These are phyloP conservation scores for Pulveroboletus sp. DNA, from an alignment of 768 basidiomycete species.

Conservation along the genomic window DNA sequence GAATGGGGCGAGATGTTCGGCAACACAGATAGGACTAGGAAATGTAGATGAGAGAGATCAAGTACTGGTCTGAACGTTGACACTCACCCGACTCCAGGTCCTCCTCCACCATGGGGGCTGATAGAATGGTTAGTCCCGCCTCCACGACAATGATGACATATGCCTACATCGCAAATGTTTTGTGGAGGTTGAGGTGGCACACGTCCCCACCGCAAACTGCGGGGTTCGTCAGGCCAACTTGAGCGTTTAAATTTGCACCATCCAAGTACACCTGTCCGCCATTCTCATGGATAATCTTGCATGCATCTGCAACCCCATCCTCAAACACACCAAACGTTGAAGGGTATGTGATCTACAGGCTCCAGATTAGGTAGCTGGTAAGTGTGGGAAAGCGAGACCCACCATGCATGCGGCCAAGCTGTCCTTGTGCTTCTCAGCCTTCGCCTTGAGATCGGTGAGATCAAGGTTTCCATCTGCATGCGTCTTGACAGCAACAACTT, in stretches of 20 bases:
- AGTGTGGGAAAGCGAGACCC: slow-evolving; percentile 18
- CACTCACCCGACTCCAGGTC: slow-evolving; percentile 86
- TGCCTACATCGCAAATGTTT: slow-evolving; percentile 90
- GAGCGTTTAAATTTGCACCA: slow-evolving; percentile 90
- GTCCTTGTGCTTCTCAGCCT: slow-evolving; percentile 89
- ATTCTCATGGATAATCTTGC: slow-evolving; percentile 88
- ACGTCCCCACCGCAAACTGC: slow-evolving; percentile 97
- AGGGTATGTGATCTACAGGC: slow-evolving; percentile 82
- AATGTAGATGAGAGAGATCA: slow-evolving; percentile 1
- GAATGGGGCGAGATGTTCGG: slow-evolving; percentile 91
- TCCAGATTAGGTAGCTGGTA: slow-evolving; percentile 3
- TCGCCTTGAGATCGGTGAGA: slow-evolving; percentile 74
- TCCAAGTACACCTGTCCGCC: slow-evolving; percentile 98
- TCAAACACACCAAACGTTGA: slow-evolving; percentile 99
- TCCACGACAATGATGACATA: neutral
- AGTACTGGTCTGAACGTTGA: neutral
- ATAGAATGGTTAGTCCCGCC: neutral
- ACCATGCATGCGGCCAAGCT: slow-evolving; percentile 96
- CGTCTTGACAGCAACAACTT: slow-evolving; percentile 93
- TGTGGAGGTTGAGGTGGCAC: slow-evolving; percentile 97
- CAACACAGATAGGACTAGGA: slow-evolving; percentile 83
- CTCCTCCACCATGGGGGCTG: slow-evolving; percentile 95
- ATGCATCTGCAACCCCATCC: slow-evolving; percentile 82
- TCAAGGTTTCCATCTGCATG: slow-evolving; percentile 85
- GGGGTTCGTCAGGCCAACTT: slow-evolving; percentile 88